These are phyloP conservation scores for Raffaelea ambrosiae DNA, from an alignment of 2,329 filamentous ascomycete genomes.

Conservation along the genomic window DNA sequence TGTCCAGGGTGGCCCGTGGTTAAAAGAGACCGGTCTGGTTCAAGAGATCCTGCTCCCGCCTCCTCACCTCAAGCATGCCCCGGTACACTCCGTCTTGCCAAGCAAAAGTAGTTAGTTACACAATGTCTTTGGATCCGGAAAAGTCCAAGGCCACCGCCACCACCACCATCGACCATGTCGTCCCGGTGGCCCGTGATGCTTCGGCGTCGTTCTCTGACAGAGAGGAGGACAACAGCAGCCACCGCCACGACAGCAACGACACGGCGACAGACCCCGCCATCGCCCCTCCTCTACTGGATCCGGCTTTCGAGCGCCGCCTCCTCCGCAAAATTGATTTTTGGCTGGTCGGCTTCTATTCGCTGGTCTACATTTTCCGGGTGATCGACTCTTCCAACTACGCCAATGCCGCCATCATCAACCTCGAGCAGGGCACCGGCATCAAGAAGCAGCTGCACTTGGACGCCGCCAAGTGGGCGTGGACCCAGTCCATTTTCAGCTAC, in stretches of 20 bases:
- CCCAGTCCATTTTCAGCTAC: slow-evolving; percentile 30
- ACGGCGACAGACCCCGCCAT: not conserved
- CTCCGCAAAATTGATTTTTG: slow-evolving; percentile 26
- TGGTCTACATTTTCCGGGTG: slow-evolving; percentile 29
- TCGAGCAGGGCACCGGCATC: slow-evolving; percentile 28
- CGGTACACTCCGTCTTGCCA: no score
- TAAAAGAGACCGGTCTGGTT: no score
- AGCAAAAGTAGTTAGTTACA: no score
- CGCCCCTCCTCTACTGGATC: slow-evolving; percentile 1
- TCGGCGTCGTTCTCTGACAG: no score
- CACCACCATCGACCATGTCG: no score
- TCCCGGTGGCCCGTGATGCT: no score
- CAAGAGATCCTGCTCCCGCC: no score
- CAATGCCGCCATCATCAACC: slow-evolving; percentile 31
- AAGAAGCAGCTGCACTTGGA: slow-evolving; percentile 26
- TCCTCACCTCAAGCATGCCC: no score
- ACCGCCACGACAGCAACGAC: not conserved
- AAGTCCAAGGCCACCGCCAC: no score
- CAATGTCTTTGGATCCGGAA: no score
- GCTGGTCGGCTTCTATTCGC: slow-evolving; percentile 24
- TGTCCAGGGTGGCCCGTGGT: no score
- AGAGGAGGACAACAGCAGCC: no score
- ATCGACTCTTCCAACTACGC: slow-evolving; percentile 30
- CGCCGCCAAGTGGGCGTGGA: slow-evolving; percentile 28
- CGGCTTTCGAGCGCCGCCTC: slow-evolving; percentile 19